phyloP scores from a whole-genome alignment of 2,329 filamentous ascomycete genomes.

The Emericellopsis cladophorae region DNA sequence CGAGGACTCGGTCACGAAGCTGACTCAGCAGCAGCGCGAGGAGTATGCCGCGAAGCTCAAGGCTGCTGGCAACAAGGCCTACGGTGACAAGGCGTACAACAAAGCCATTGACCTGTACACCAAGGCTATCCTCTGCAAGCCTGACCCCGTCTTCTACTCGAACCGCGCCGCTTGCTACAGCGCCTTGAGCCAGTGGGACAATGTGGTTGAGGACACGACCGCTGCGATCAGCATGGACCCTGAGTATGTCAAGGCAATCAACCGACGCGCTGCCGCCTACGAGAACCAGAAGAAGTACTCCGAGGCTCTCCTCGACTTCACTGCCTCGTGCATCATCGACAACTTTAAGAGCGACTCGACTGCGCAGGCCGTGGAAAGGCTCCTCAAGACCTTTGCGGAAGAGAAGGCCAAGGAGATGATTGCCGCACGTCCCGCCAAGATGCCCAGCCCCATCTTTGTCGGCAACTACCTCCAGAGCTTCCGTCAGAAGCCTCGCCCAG shows the following conservation, averaged over 20 bases:
- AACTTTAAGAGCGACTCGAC: slow-evolving; percentile 87
- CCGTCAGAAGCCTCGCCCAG: slow-evolving; percentile 67
- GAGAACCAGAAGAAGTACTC: slow-evolving; percentile 86
- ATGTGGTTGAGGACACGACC: slow-evolving; percentile 93
- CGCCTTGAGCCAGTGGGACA: slow-evolving; percentile 82
- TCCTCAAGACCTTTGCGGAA: slow-evolving; percentile 95
- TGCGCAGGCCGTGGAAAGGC: slow-evolving; percentile 78
- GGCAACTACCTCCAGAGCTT: slow-evolving; percentile 99
- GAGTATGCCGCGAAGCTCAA: slow-evolving; percentile 86
- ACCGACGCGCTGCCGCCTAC: slow-evolving; percentile 91
- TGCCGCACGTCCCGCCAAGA: slow-evolving; percentile 69
- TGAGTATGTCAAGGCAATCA: slow-evolving; percentile 95
- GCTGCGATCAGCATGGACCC: slow-evolving; percentile 87
- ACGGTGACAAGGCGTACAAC: slow-evolving; percentile 87
- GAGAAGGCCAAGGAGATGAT: slow-evolving; percentile 86
- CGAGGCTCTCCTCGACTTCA: slow-evolving; percentile 93
- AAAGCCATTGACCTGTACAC: slow-evolving; percentile 90
- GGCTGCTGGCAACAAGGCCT: slow-evolving; percentile 91
- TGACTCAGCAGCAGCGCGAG: slow-evolving; percentile 58
- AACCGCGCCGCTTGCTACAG: slow-evolving; percentile 98
- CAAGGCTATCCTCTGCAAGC: slow-evolving; percentile 92
- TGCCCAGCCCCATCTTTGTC: slow-evolving; percentile 92
- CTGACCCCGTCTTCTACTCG: slow-evolving; percentile 96
- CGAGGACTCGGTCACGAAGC: slow-evolving; percentile 38
- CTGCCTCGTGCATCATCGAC: slow-evolving; percentile 97